Base-by-base conservation (phyloP, 257 asterid genomes). In the Phtheirospermum japonicum region DNA sequence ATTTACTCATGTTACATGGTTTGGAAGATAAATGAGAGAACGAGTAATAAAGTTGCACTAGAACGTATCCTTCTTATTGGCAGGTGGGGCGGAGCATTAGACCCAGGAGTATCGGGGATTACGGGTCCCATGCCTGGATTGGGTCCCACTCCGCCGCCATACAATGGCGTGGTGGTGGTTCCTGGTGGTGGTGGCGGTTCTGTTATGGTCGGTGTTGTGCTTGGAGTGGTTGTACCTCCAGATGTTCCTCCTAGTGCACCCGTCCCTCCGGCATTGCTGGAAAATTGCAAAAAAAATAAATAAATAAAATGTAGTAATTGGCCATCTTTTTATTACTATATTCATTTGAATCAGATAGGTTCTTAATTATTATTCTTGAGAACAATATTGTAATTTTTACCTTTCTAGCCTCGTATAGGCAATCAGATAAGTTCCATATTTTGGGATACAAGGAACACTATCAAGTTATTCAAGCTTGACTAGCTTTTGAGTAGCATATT, bases 181-280 rank as follows among this genome's bases (percentile, higher is more conserved):
- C 70, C 75, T 2, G 75, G 79, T 40, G 85, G 83, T 4, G 90
- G 79, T 9, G 79, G 80, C 6, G 83, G 82, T 34, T 43, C 59
- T 12, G 4, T 57, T 11, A 45, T 9, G 8, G 23, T 26, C 5
- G 88, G 82, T 16, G 61, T 72, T 1, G 61, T 30, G n/a, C 67
- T 49, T 7, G 80, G 72, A 6, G 71, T 60, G 30, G 71, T 71
- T 5, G 76, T 49, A 5, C 63, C 51, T 7, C 78, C 76, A 20
- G 71, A 69, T 5, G 76, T 49, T 3, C 65, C 51, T 7, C 78
- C 76, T 12, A 74, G 71, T 4, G 73, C 17, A 20, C 71, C 52
- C 3, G 54, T 11, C 60, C 86, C 88, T 43, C 95, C 95, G 33
- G 91, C 88, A 13, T 70, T 46, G 28, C 90, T 86, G 83, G 49